These are phyloP conservation scores for Eucalyptus cladocalyx DNA, from an alignment of 345 rosid species.

Conservation along the genomic window DNA sequence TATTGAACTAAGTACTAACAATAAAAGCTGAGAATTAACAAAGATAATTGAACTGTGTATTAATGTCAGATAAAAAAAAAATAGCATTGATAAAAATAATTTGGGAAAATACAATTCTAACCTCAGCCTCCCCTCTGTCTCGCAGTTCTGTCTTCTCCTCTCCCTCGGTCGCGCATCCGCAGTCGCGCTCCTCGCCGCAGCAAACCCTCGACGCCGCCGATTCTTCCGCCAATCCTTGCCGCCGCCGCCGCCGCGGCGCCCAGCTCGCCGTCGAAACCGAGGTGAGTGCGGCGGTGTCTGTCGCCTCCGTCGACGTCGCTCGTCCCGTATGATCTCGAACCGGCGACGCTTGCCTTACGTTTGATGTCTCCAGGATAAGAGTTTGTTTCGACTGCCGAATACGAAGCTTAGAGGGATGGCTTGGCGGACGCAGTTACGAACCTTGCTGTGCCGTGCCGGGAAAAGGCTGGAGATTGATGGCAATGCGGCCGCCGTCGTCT, in stretches of 20 bases:
- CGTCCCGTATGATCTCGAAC: neutral
- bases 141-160: neutral
- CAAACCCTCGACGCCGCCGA: neutral
- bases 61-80: neutral
- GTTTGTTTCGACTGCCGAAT: neutral
- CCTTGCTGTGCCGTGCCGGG: conserved; percentile 28
- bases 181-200: neutral
- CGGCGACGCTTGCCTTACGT: neutral
- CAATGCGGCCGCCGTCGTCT: conserved; percentile 10
- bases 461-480: conserved; percentile 18
- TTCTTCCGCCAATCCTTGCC: neutral
- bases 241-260: neutral
- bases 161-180: neutral
- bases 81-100: neutral
- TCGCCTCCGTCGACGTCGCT: neutral
- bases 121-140: neutral
- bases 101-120: neutral
- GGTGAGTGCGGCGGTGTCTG: neutral
- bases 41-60: neutral
- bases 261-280: neutral
- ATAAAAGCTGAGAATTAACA: no score
- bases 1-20: neutral
- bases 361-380: neutral
- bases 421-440: conserved; percentile 65
- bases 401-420: conserved; percentile 33